Evolutionary conservation across 2,329 filamentous ascomycete genomes (phyloP).

Genomic region (Aspergillus sergii): DNA sequence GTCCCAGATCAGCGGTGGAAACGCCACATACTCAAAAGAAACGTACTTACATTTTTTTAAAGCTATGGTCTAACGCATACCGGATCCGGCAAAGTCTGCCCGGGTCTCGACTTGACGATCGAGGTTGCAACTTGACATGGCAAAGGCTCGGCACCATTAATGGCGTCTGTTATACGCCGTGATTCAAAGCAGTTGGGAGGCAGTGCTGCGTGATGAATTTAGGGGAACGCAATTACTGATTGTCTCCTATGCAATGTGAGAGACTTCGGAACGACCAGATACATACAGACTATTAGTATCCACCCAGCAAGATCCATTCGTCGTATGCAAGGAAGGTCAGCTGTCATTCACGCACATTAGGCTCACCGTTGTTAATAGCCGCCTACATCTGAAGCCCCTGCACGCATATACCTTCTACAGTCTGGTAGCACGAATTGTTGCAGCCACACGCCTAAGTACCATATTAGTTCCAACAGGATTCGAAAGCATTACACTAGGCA

Average conservation of each 20-base stretch:
- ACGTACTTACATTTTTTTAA: too few relatives aligned
- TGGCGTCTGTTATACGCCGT: neutral
- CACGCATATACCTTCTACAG: neutral
- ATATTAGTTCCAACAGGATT: neutral
- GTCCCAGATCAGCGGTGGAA: neutral
- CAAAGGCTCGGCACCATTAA: neutral
- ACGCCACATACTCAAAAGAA: neutral
- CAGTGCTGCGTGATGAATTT: neutral
- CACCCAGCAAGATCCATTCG: neutral
- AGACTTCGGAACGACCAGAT: neutral
- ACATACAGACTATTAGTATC: neutral
- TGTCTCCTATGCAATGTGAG: neutral
- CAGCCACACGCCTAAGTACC: neutral
- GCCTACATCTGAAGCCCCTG: neutral
- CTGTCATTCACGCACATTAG: neutral
- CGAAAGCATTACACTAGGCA: neutral
- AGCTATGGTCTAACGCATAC: too few relatives aligned
- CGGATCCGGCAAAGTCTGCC: neutral
- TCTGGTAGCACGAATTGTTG: neutral
- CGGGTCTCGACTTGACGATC: neutral
- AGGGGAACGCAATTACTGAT: neutral
- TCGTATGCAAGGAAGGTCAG: neutral
- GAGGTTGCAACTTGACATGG: neutral
- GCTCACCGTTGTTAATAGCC: neutral
- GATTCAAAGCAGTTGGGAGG: neutral